These are phyloP conservation scores for Phialemoniopsis sp. DNA, from an alignment of 2,329 filamentous ascomycete species.

Conservation along the genomic window DNA sequence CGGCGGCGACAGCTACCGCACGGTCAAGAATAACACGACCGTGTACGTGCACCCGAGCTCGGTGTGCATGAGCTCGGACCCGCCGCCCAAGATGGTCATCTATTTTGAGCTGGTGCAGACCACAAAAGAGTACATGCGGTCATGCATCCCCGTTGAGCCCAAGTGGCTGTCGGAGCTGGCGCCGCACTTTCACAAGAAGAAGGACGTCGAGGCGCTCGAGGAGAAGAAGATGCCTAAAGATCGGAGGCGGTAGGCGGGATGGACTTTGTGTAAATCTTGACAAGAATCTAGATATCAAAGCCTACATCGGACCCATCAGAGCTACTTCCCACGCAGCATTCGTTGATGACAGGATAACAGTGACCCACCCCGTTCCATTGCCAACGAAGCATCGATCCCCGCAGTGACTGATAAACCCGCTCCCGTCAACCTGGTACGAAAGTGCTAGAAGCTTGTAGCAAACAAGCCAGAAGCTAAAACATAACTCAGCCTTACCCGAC, in stretches of 20 bases:
- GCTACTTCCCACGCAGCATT: too few species aligned
- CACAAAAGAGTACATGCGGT: constrained; percentile 89
- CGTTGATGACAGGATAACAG: too few species aligned
- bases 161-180: constrained; percentile 87
- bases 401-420: too few species aligned
- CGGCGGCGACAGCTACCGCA: constrained; percentile 83
- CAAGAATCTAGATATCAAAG: too few species aligned
- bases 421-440: too few species aligned
- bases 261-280: too few species aligned
- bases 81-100: constrained; percentile 74
- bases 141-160: constrained; percentile 77
- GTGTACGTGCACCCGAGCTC: constrained; percentile 90
- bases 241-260: constrained; percentile 11
- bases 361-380: too few species aligned
- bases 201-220: constrained; percentile 79
- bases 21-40: constrained; percentile 83
- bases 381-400: too few species aligned
- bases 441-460: too few species aligned
- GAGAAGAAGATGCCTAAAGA: constrained; percentile 59
- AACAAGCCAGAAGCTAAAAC: too few species aligned
- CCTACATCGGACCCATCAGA: too few species aligned
- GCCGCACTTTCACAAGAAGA: constrained; percentile 91
- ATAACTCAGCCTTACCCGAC: too few species aligned
- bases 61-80: constrained; percentile 73
- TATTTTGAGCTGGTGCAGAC: constrained; percentile 83